Conservation (phyloP, 2,329 filamentous ascomycete species). For the Venturia carpophila region DNA sequence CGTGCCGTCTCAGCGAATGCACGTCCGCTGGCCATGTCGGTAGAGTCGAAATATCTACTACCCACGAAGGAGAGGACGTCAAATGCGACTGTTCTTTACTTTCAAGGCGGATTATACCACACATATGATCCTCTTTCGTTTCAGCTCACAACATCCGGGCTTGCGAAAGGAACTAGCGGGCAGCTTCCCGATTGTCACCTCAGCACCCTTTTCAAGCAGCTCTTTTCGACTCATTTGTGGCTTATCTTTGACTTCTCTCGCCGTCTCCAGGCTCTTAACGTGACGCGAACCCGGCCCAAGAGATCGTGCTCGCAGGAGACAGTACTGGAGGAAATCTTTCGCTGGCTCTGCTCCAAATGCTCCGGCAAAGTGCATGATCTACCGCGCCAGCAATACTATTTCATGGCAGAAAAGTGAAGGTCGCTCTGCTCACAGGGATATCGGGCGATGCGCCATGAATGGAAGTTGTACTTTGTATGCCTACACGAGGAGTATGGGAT, state of each 20-base stretch:
- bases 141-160: constrained; percentile 48
- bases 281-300: constrained; percentile 51
- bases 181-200: constrained; percentile 63
- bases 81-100: constrained; percentile 59
- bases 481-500: constrained; percentile 53
- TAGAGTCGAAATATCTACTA: constrained; percentile 56
- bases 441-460: constrained; percentile 61
- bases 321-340: constrained; percentile 67
- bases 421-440: constrained; percentile 61
- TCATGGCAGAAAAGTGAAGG: constrained; percentile 49
- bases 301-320: constrained; percentile 68
- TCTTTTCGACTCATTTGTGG: constrained; percentile 62
- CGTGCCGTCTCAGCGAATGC: constrained; percentile 31
- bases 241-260: constrained; percentile 66
- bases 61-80: constrained; percentile 61
- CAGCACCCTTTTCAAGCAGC: constrained; percentile 68
- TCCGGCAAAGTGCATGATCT: constrained; percentile 47
- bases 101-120: constrained; percentile 70
- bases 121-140: constrained; percentile 64
- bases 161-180: constrained; percentile 60
- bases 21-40: constrained; percentile 38
- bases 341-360: constrained; percentile 57
- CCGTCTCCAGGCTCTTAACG: constrained; percentile 63
- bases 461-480: constrained; percentile 59
- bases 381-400: constrained; percentile 46